Conservation (phyloP, 495 filamentous ascomycete species). For the Daldinia bambusicola region DNA sequence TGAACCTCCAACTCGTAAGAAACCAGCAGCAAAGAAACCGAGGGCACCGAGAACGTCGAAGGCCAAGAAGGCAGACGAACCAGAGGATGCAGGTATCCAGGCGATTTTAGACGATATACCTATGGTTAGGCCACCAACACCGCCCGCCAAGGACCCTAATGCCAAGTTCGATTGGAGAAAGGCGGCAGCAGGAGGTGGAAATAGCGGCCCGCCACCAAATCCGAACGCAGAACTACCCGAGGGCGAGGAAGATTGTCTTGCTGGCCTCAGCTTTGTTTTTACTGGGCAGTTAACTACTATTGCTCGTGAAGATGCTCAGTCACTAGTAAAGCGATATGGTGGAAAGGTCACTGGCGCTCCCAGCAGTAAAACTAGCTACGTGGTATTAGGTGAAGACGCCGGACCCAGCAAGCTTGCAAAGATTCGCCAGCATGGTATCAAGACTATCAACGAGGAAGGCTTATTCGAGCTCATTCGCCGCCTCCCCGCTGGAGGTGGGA, state of each 20-base stretch:
- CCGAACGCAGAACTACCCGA: conserved; percentile 73
- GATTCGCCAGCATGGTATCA: conserved; percentile 78
- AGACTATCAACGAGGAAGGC: conserved; percentile 93
- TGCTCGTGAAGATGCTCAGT: conserved; percentile 85
- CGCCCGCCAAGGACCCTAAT: conserved; percentile 70
- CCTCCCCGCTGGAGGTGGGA: conserved; percentile 86
- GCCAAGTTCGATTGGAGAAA: conserved; percentile 77
- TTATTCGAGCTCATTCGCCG: conserved; percentile 86
- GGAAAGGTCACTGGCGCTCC: conserved; percentile 89
- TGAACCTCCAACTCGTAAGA: conserved; percentile 60
- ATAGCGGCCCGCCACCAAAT: conserved; percentile 67
- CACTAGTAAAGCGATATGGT: conserved; percentile 89
- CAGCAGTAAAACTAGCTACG: conserved; percentile 91
- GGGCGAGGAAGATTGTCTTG: conserved; percentile 89
- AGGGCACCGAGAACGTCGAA: conserved; percentile 63
- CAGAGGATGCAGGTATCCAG: conserved; percentile 72
- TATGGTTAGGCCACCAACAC: conserved; percentile 80
- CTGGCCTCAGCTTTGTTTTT: conserved; percentile 97
- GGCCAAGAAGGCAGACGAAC: conserved; percentile 68
- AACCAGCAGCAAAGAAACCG: conserved; percentile 70
- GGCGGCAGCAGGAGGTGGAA: conserved; percentile 61
- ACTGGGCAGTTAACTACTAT: conserved; percentile 85
- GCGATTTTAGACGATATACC: conserved; percentile 90
- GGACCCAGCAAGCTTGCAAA: conserved; percentile 94
- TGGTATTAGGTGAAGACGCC: conserved; percentile 89